Base-by-base conservation (phyloP, 768 basidiomycete genomes). In the Xerocomellus dryophilus region DNA sequence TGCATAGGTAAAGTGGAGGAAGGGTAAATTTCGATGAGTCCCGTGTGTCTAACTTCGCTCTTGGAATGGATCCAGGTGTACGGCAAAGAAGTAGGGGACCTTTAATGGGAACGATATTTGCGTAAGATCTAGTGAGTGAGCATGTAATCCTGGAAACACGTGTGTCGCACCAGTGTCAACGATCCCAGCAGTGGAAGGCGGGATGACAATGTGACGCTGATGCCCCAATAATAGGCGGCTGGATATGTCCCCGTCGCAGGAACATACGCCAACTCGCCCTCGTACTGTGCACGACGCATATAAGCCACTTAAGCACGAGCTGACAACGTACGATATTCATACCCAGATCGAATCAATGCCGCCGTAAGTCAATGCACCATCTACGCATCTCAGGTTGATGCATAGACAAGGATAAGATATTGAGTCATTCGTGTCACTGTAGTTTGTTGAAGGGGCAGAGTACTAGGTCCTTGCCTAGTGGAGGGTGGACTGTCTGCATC, bases 361-460 rank as follows among this genome's bases (percentile, higher is more conserved):
- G n/a, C 68, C 66, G 25, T 67, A 69, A 5, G 65, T 69, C 41
- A 69, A 29, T 18, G 46, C 64, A 27, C 68, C 68, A 40, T 67
- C 64, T 65, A 36, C 12, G 27, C 18, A 23, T 20, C 5, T 57
- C 43, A 56, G 42, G 11, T 27, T 9, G 20, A 31, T n/a, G 23
- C 5, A 25, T 11, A 5, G 20, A 31, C 8, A n/a, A 25, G 35
- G 2, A 29, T 11, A 4, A 32, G 23, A 10, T 4, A 29, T 27
- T 17, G 8, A 14, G 23, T 11, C 41, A 66, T 59, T 66, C 2
- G 57, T 60, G 14, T 59, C 61, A 15, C 36, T 54, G 27, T 47
- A 51, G 29, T 12, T 60, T 6, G 56, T 57, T 6, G 66, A 32
- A 21, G 68, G 68, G 7, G 62, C 53, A 42, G 63, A 69, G 41